phyloP scores from a whole-genome alignment of 345 rosid species.

The Draba incana region DNA sequence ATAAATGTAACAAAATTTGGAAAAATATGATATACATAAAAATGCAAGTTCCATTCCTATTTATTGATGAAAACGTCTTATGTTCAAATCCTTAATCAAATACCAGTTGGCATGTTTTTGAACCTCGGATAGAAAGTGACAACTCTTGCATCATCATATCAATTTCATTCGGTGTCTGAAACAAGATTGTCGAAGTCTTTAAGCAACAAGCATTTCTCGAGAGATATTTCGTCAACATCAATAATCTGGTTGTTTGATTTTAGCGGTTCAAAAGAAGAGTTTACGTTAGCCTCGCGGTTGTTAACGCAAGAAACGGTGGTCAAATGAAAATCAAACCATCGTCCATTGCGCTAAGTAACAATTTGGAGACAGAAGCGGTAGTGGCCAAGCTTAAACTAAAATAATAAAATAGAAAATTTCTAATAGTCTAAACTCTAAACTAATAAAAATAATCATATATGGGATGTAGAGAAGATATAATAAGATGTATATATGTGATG shows the following conservation, averaged over 20 bases:
- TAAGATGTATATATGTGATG: too few relatives aligned
- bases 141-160: background rate
- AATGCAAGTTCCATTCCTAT: too few relatives aligned
- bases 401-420: too few relatives aligned
- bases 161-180: background rate
- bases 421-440: too few relatives aligned
- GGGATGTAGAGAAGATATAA: too few relatives aligned
- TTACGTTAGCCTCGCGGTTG: slow-evolving; percentile 14
- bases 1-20: too few relatives aligned
- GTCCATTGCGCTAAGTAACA: background rate
- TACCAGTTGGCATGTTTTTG: background rate
- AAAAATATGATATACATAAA: too few relatives aligned
- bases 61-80: too few relatives aligned
- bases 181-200: slow-evolving; percentile 14
- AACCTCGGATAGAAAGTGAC: background rate
- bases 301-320: slow-evolving; percentile 8
- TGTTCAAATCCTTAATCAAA: background rate
- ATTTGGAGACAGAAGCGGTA: too few relatives aligned
- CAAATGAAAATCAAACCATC: background rate
- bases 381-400: too few relatives aligned
- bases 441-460: too few relatives aligned
- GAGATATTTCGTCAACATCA: background rate
- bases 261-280: slow-evolving; percentile 9
- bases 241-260: too few relatives aligned
- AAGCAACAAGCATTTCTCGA: slow-evolving; percentile 13